Evolutionary conservation across 805 yeast genomes (phyloP), one percentile per base, ranked within the genome.

Genomic region (Wickerhamiella qilinensis): DNA sequence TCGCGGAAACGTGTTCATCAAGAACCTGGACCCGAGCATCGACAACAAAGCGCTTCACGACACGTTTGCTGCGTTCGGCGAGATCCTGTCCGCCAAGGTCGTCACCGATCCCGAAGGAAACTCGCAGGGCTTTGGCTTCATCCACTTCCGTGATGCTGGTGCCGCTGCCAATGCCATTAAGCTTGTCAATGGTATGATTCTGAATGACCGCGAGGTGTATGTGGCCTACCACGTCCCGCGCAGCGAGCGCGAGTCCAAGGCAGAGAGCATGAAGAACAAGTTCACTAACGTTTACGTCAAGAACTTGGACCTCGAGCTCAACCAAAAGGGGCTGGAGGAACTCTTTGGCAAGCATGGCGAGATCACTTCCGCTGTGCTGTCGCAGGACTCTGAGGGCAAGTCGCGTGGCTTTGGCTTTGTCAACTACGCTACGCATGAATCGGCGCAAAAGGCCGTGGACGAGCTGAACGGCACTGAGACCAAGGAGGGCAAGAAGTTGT

Each of bases 1-100:
- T 63, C 79, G 83, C 48, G 96, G 95, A 58, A 91, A 91, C 74
- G 77, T 91, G 51, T 91, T 80, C 75, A 88, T 91, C 70, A 91
- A 91, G 77, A 91, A 91, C 75, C 76, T 91, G 67, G 95, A 88
- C 65, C 93, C 94, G 45, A 94, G 83, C 57, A 91, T 91, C 57
- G 98, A 91, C 69, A 88, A 91, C 84, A 88, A 88, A 75, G 93
- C 95, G 54, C 73, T 91, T 56, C 94, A 86, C 67, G 98, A 91
- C 63, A 91, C 98, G 44, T 91, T 91, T 71, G 74, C 93, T 47
- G 93, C 93, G 43, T 91, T 91, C 58, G 98, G 98, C 63, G 79
- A 74, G 60, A 86, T 91, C 53, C 70, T 91, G 66, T 85, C 96
- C 39, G 84, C 95, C 69, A 91, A 91, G 73, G 91, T 91, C 58